Evolutionary conservation across 768 basidiomycete species (phyloP).

Genomic region (Tulasnella sp.): DNA sequence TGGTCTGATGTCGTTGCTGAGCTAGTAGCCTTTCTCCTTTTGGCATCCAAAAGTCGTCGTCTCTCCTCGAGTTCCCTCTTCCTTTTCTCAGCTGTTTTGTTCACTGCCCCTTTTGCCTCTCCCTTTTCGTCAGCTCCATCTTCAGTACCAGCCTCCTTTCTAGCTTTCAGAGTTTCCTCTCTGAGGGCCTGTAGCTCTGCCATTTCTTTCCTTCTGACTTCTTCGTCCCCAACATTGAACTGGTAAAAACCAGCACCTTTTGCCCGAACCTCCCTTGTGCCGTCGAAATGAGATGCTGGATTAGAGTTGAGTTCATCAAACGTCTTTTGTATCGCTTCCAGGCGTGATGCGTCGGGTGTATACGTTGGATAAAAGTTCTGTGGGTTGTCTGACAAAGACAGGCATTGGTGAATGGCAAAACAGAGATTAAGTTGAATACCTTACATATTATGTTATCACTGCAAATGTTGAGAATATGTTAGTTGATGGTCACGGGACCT

Average conservation of each 20-base stretch:
- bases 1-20: neutral
- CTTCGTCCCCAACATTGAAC: conserved; percentile 69
- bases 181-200: conserved; percentile 50
- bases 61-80: conserved; percentile 18
- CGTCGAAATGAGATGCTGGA: conserved; percentile 67
- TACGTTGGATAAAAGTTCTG: conserved; percentile 79
- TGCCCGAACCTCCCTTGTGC: conserved; percentile 65
- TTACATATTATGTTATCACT: conserved; percentile 49
- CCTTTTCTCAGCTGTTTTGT: conserved; percentile 11
- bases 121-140: neutral
- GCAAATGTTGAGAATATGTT: conserved; percentile 12
- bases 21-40: conserved; percentile 6
- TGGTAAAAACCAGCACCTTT: conserved; percentile 88
- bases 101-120: conserved; percentile 8
- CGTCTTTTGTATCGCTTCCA: conserved; percentile 59
- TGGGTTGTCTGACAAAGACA: conserved; percentile 47
- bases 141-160: conserved; percentile 9
- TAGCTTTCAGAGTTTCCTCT: conserved; percentile 7
- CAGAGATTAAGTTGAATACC: conserved; percentile 13
- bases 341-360: conserved; percentile 65
- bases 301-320: conserved; percentile 61
- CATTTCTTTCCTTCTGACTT: conserved; percentile 65
- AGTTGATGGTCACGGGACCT: conserved; percentile 6
- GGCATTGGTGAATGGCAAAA: neutral
- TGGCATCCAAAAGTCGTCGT: conserved; percentile 15